These are phyloP conservation scores for Themeda triandra DNA, from an alignment of 176 grass and related monocot genomes.

Conservation along the genomic window DNA sequence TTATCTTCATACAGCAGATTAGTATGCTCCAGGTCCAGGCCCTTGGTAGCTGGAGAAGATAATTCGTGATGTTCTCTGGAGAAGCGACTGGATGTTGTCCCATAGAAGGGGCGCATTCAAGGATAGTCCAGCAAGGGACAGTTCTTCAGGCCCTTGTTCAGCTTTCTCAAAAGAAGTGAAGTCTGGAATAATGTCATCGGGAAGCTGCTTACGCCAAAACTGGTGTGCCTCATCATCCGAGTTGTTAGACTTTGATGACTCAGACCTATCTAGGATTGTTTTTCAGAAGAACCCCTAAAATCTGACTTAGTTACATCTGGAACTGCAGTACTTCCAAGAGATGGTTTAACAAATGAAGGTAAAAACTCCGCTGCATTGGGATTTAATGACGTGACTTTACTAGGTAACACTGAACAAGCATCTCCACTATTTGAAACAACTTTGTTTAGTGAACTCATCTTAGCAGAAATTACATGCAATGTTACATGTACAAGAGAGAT, in stretches of 20 bases:
- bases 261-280: conserved; percentile 61
- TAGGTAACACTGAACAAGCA: conserved; percentile 45
- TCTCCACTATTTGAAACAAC: conserved; percentile 42
- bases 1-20: conserved; percentile 52
- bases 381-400: conserved; percentile 77
- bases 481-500: conserved; percentile 42
- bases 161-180: conserved; percentile 68
- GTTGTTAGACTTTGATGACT: conserved; percentile 85
- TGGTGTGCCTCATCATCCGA: conserved; percentile 89
- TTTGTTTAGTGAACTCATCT: conserved; percentile 79
- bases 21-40: conserved; percentile 38
- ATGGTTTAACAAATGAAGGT: conserved; percentile 68
- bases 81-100: conserved; percentile 38
- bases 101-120: conserved; percentile 66
- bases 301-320: conserved; percentile 58
- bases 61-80: conserved; percentile 43
- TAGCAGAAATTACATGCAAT: conserved; percentile 46
- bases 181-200: conserved; percentile 96
- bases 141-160: conserved; percentile 55
- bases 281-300: conserved; percentile 44
- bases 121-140: conserved; percentile 68
- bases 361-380: conserved; percentile 96
- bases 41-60: conserved; percentile 42
- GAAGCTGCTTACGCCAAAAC: conserved; percentile 87
- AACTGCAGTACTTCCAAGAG: conserved; percentile 34